A percentile compares a stretch with the other conserved stretches of the same genome.
phyloP scores from a whole-genome alignment of 805 yeast genomes.

The Candida sakaeoensis region DNA sequence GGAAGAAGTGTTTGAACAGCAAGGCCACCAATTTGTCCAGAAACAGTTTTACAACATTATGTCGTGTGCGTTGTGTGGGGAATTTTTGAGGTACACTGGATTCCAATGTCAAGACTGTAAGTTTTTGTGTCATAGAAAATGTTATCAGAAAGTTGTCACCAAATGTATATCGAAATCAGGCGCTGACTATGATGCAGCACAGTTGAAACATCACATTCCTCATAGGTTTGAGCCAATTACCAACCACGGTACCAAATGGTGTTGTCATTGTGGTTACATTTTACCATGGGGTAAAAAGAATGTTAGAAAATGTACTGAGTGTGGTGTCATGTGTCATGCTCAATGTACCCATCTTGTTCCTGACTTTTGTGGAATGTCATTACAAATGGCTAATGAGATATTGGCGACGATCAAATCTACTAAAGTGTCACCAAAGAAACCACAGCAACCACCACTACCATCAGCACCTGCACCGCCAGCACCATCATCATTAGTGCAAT shows the following conservation, averaged over 20 bases:
- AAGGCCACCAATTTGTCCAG: constrained; percentile 95
- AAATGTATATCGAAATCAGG: constrained; percentile 79
- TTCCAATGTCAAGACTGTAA: constrained; percentile 83
- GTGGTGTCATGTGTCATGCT: constrained; percentile 94
- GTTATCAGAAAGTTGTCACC: constrained; percentile 76
- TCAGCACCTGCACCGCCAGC: background rate
- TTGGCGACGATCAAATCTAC: constrained; percentile 79
- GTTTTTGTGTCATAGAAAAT: constrained; percentile 75
- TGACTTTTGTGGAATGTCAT: constrained; percentile 97
- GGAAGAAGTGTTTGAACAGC: constrained; percentile 86
- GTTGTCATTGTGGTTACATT: constrained; percentile 97
- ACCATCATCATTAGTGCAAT: background rate
- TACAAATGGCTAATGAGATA: constrained; percentile 93
- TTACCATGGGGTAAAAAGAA: constrained; percentile 93
- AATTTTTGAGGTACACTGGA: constrained; percentile 84
- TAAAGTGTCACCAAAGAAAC: constrained; percentile 15
- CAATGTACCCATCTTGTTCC: constrained; percentile 94
- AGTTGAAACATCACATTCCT: constrained; percentile 93
- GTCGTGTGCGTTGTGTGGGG: constrained; percentile 98
- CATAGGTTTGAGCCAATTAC: constrained; percentile 92
- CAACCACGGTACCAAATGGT: constrained; percentile 97
- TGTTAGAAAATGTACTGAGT: constrained; percentile 86
- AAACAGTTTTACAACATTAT: constrained; percentile 93
- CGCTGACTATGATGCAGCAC: constrained; percentile 72
- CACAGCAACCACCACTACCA: background rate